Base-by-base conservation (phyloP, 148 eudicot genomes). In the Cornus florida region DNA sequence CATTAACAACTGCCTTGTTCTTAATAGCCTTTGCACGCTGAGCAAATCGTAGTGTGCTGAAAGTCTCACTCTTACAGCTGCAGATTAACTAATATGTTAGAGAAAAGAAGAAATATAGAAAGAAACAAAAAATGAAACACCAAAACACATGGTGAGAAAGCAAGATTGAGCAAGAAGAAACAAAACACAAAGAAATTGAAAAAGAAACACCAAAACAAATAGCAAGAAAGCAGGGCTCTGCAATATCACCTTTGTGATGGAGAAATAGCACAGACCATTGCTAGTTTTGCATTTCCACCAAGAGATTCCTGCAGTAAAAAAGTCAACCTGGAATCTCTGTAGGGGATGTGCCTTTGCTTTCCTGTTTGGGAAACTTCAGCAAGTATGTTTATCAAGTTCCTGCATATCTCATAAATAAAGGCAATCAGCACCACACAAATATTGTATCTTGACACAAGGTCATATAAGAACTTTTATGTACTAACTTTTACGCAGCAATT, bases 331-430 rank as follows among this genome's bases (percentile, higher is more conserved):
- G 99, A 96, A 84, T 96, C 98, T 87, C 99, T 86, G 77, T 96
- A 96, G 20, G 99, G 99, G 70, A 96, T 93, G 84, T 96, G 99
- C 86, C 99, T 88, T 33, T 92, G 93, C 78, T 96, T 96, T 89
- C 99, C 99, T 65, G 97, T 89, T 84, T 96, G 99, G 33, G 99
- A 96, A 86, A 93, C 89, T 89, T 96, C 99, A 6, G 98, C 99
- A 71, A 96, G 92, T 79, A 96, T 92, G 86, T 93, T 93, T 67
- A 96, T 96, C 86, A 96, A 85, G 88, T 93, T 96, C 86, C 99
- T 96, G 92, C 60, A 86, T 71, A 83, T 35, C n/a, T 57, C 80
- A 86, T 75, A 22, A 28, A 76, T 19, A 57, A 74, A 22, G n/a
- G 77, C 72, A 83, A 81, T 82, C 65, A 81, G 69, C 81, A 80